Base-by-base conservation (phyloP, 805 yeast genomes). In the Nakazawaea holstii region DNA sequence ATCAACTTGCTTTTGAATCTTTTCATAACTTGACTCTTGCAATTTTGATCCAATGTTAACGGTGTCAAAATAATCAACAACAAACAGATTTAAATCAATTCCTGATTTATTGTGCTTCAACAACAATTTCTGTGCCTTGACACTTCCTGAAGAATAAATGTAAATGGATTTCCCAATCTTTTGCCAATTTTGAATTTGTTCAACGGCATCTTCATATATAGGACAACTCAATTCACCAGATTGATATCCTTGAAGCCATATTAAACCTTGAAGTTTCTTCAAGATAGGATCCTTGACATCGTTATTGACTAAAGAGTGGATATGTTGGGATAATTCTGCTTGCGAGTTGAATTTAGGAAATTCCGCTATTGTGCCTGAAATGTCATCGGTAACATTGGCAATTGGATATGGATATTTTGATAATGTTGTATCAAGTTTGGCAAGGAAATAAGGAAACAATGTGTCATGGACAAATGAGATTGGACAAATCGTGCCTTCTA, bases 401-500 rank as follows among this genome's bases (percentile, higher is more conserved):
- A 72, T 51, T 1, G 79, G 78, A 49, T 58, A 73, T 4, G 53
- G 24, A 39, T 56, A 59, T 8, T 54, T 47, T 2, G 54, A 45
- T 39, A 80, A 55, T 14, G 72, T 49, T 1, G 57, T 8, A 35
- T 87, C 81, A 24, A 82, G 56, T 52, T 75, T 64, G 3, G 60
- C 45, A 3, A 82, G 60, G 53, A 94, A 91, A 59, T 77, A 90
- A 0, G 97, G 97, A 64, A 80, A 84, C 31, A 91, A 66, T 2
- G 68, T 71, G 28, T 87, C 90, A 56, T 86, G 85, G 37, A 91
- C 98, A 59, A 91, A 91, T 1, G 91, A 74, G 17, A 91, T 90
- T 3, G 97, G 91, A 59, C 97, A 91, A 29, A 91, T 81, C 0
- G 97, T 91, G 14, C 98, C 98, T 60, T 91, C 98, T 32, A 89